Evolutionary conservation across 1,139 yeast species (phyloP).

Genomic region (Debaryomyces singareniensis): DNA sequence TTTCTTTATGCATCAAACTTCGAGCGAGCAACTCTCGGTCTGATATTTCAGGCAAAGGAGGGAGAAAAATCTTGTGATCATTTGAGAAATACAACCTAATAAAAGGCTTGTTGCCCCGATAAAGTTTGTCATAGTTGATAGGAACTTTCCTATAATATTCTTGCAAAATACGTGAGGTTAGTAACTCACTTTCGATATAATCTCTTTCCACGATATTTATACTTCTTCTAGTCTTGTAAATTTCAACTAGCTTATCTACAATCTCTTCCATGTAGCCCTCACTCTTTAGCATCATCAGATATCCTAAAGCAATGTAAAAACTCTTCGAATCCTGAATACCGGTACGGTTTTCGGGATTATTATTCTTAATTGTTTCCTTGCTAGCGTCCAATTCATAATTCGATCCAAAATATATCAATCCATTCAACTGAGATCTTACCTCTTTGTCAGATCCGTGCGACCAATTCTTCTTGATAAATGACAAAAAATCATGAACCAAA

Average conservation of each 20-base stretch:
- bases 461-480: constrained; percentile 29
- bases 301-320: constrained; percentile 35
- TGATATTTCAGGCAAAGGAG: constrained; percentile 30
- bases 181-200: neutral
- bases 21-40: constrained; percentile 27
- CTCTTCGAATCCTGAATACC: constrained; percentile 14
- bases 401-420: constrained; percentile 10
- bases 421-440: constrained; percentile 18
- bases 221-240: constrained; percentile 22
- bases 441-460: constrained; percentile 9
- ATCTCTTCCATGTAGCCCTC: constrained; percentile 21
- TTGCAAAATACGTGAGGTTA: constrained; percentile 9
- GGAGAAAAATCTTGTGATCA: constrained; percentile 21
- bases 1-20: constrained; percentile 37
- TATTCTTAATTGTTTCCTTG: neutral
- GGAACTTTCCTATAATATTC: constrained; percentile 19
- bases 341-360: neutral
- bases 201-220: constrained; percentile 5
- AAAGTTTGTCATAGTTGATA: constrained; percentile 17
- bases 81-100: constrained; percentile 21
- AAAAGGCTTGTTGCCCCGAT: constrained; percentile 11
- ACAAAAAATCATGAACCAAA: constrained; percentile 29
- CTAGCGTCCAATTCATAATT: neutral
- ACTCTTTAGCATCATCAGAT: constrained; percentile 20
- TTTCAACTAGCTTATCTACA: constrained; percentile 24